These are phyloP conservation scores for Aquilaria sinensis DNA, from an alignment of 345 rosid species.

Conservation along the genomic window DNA sequence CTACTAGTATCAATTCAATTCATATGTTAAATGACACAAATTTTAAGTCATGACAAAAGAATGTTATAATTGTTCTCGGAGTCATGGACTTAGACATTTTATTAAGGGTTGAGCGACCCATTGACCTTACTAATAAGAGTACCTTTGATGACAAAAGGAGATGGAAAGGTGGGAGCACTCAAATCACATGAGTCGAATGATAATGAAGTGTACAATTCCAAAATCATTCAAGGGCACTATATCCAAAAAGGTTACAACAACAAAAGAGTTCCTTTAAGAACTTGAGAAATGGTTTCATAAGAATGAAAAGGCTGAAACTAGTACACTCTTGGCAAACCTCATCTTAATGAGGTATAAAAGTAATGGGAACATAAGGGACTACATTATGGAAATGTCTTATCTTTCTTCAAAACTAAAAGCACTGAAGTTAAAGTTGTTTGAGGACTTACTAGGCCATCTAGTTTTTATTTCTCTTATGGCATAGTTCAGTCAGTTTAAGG, in stretches of 20 bases:
- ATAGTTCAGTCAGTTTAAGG: slow-evolving; percentile 1
- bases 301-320: slow-evolving; percentile 5
- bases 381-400: background rate
- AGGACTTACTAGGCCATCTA: background rate
- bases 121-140: background rate
- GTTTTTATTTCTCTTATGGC: background rate
- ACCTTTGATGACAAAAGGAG: background rate
- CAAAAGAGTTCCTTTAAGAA: background rate
- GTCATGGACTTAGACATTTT: background rate
- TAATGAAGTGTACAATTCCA: background rate
- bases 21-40: slow-evolving; percentile 3
- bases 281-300: slow-evolving; percentile 8
- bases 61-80: background rate
- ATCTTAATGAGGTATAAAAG: background rate
- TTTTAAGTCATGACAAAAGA: slow-evolving; percentile 1
- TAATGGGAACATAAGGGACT: too few relatives aligned
- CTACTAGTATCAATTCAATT: background rate
- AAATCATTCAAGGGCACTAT: slow-evolving; percentile 1
- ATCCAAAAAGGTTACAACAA: background rate
- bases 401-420: background rate
- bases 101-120: background rate
- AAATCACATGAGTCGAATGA: background rate
- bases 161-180: background rate
- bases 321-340: background rate
- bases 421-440: background rate